These are phyloP conservation scores for Nitzschia putrida DNA, from an alignment of 108 stramenopile genomes.

Conservation along the genomic window DNA sequence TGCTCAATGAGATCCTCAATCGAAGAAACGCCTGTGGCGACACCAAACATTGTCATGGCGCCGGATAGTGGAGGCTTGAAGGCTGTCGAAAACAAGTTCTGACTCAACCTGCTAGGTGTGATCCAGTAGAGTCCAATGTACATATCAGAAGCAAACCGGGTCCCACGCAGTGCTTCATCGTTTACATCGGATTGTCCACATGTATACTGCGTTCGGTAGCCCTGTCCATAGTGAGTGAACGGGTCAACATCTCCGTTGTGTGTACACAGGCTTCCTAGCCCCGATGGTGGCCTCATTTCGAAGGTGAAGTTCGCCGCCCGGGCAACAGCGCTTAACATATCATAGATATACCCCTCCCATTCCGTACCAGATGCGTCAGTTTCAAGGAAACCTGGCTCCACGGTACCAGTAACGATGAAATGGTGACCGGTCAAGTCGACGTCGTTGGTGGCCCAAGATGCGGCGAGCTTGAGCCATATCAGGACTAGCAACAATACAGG, in stretches of 20 bases:
- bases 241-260: not conserved
- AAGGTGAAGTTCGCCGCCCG: conserved; percentile 32
- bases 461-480: too few species aligned
- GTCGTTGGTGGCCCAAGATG: too few species aligned
- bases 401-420: conserved; percentile 33
- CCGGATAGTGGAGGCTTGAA: conserved; percentile 31
- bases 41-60: conserved; percentile 33
- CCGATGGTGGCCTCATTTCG: conserved; percentile 32
- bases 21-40: conserved; percentile 12
- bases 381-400: conserved; percentile 32
- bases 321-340: conserved; percentile 23
- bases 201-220: conserved; percentile 28
- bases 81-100: conserved; percentile 29
- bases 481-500: too few species aligned
- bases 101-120: conserved; percentile 22
- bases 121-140: conserved; percentile 37
- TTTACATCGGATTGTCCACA: conserved; percentile 40
- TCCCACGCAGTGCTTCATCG: conserved; percentile 8
- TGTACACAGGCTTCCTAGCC: conserved; percentile 27
- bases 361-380: not conserved
- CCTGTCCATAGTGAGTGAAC: conserved; percentile 4
- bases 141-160: conserved; percentile 32
- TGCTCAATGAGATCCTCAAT: conserved; percentile 24
- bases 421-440: conserved; percentile 19
- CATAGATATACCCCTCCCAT: conserved; percentile 23